phyloP scores from a whole-genome alignment of 2,329 filamentous ascomycete genomes.

The Amauroascus niger region DNA sequence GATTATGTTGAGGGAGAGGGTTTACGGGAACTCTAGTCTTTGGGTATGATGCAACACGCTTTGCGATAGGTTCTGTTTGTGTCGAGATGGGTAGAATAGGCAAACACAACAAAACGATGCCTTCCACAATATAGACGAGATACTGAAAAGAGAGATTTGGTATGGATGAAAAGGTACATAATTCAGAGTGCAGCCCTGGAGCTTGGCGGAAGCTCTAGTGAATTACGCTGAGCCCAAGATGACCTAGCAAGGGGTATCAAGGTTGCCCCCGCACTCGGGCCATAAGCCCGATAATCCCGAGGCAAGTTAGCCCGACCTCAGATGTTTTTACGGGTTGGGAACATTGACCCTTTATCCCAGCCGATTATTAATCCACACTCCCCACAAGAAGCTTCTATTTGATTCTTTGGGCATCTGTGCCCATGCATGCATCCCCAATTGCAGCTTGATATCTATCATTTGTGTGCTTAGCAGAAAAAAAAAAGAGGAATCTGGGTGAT shows the following conservation, averaged over 20 bases:
- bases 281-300: too few relatives aligned
- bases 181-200: too few relatives aligned
- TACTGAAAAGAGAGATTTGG: too few relatives aligned
- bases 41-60: constrained; percentile 7
- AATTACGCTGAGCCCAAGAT: not conserved
- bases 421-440: not conserved
- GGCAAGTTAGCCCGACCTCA: too few relatives aligned
- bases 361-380: constrained; percentile 21
- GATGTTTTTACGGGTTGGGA: too few relatives aligned
- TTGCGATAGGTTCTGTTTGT: not conserved
- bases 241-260: not conserved
- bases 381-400: not conserved
- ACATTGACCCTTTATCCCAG: too few relatives aligned
- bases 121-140: too few relatives aligned
- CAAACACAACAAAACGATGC: too few relatives aligned
- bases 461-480: not conserved
- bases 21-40: constrained; percentile 37
- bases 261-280: too few relatives aligned
- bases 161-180: too few relatives aligned
- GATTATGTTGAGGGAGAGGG: constrained; percentile 48
- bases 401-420: constrained; percentile 1
- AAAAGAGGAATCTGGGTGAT: not conserved
- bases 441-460: not conserved
- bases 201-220: too few relatives aligned
- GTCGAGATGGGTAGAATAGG: not conserved